Base-by-base conservation (phyloP, 371 early-diverging fungal species). In the Syncephalis fuscata region DNA sequence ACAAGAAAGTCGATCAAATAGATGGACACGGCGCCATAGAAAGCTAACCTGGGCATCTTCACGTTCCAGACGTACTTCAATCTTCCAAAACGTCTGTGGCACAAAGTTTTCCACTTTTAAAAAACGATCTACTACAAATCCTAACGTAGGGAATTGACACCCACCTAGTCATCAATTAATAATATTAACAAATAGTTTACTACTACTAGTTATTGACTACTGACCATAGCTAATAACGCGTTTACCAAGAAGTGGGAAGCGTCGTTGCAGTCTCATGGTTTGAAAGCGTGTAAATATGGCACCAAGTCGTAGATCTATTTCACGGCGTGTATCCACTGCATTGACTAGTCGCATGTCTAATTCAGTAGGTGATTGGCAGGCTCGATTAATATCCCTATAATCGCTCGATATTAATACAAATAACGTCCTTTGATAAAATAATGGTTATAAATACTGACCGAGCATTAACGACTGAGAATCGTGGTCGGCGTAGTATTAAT, bases 121-220 rank as follows among this genome's bases (percentile, higher is more conserved):
- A 50, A 77, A 93, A 53, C 88, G 80, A 49, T 97, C 94, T 4
- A 99, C 99, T 0, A 99, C 92, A 71, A 99, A 99, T 0, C 99
- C 98, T 4, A 99, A 64, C 0, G 99, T 99, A 2, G 99, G 99
- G 46, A 99, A 97, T 61, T 99, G 99, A 63, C 99, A 99, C 3
- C 93, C 76, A 0, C 99, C 95, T 84, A 39, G n/a, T 9, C 3
- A 24, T 22, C 22, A 2, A 19, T 17, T 16, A 3, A 1, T 3
- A 4, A 14, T 8, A 17, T 9, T 42, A 24, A 40, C 41, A 8
- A 15, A 4, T 32, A 48, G 15, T 3, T n/a, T n/a, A 20, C 19
- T 19, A 11, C 9, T 2, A 1, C 23, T 4, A 49, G 23, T 24
- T 8, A 8, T 3, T 24, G 23, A 24, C 11, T 3, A 43, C 47